Base-by-base conservation (phyloP, 257 asterid species). In the Asclepias syriaca region DNA sequence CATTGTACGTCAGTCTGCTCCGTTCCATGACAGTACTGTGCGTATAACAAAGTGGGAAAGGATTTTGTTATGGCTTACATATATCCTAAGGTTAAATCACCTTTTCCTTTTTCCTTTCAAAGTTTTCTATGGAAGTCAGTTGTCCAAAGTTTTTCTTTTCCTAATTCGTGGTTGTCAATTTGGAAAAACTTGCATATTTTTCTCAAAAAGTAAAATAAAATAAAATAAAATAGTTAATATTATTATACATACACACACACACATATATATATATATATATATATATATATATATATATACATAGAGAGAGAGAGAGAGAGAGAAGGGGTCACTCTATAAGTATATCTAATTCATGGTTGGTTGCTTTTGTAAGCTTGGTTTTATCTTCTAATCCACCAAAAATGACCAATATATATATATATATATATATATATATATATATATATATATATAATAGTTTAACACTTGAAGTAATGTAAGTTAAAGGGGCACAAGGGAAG, bases 101-200 rank as follows among this genome's bases (percentile, higher is more conserved):
- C 49, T 40, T 18, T 50, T 49, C 10, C 8, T 24, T 51, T 51
- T 16, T 16, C 57, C 21, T 51, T 14, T 0, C 57, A 16, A 51
- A 54, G 9, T 7, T 6, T 50, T 16, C 50, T 24, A 24, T 24
- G 27, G 27, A 24, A 24, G 27, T 24, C 27, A 24, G 27, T 24
- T 24, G 27, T 24, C 39, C 50, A 68, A 50, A 49, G 29, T 50
- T n/a, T 14, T 43, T 43, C 11, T 9, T 43, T 60, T 68, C 0
- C 18, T 32, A 27, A 10, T 53, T 10, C 9, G 64, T 69, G 73
- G 64, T 5, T 18, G 64, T 69, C 73, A 69, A 53, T 53, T 51
- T 34, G 18, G 37, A 29, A 29, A 29, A 34, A 3, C 7, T 69
- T 5, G 27, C 12, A 54, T 5, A 5, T 19, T 54, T 54, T 16